Conservation (phyloP, 2,329 filamentous ascomycete genomes). For the Ascomycota sp. region DNA sequence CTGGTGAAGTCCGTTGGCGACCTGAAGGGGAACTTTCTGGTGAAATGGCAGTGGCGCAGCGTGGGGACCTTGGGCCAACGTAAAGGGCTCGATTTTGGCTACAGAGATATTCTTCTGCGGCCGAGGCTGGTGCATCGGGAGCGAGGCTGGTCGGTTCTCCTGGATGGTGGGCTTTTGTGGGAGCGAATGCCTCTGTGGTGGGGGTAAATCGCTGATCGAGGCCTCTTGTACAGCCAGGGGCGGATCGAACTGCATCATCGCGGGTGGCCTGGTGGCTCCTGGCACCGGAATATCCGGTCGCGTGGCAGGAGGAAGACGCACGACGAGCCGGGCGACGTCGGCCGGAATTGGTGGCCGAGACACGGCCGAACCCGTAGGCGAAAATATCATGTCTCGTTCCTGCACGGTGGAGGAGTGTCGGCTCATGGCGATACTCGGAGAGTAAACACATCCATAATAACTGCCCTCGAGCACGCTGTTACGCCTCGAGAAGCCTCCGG, state of each 20-base stretch:
- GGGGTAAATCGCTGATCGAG: conserved; percentile 30
- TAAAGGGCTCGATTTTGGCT: conserved; percentile 76
- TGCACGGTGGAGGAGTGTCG: conserved; percentile 62
- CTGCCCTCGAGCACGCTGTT: conserved; percentile 64
- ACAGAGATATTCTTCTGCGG: conserved; percentile 90
- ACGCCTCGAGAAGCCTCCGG: conserved; percentile 50
- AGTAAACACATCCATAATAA: conserved; percentile 58
- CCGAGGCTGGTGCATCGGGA: conserved; percentile 80
- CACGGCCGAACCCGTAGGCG: conserved; percentile 60
- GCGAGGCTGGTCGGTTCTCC: conserved; percentile 28
- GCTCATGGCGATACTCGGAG: conserved; percentile 73
- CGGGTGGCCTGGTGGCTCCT: conserved; percentile 4
- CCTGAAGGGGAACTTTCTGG: conserved; percentile 71
- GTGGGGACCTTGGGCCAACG: conserved; percentile 35
- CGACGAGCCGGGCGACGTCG: conserved; percentile 50
- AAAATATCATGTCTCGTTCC: conserved; percentile 52
- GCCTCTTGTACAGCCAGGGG: conserved; percentile 7
- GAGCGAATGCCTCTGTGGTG: conserved; percentile 36
- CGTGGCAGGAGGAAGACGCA: conserved; percentile 55
- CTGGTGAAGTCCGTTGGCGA: conserved; percentile 34
- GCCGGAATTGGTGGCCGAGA: conserved; percentile 42
- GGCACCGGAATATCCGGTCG: conserved; percentile 10
- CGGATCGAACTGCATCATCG: conserved; percentile 3
- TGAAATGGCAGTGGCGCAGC: conserved; percentile 87
- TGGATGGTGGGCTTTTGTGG: conserved; percentile 37